phyloP scores from a whole-genome alignment of 2,329 filamentous ascomycete species.

The Neonectria magnoliae region DNA sequence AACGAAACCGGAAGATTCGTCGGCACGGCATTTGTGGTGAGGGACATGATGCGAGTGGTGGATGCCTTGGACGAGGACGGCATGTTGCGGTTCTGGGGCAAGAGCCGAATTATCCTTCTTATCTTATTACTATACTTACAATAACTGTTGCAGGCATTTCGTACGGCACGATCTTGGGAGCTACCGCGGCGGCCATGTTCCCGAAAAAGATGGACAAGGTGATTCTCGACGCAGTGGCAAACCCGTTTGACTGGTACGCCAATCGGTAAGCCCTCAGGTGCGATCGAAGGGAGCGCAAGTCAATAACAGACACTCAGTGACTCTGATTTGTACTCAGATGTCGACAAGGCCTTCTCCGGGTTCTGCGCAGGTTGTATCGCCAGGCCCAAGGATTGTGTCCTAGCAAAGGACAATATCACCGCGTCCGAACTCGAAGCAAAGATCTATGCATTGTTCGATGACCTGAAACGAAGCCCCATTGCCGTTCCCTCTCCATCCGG shows the following conservation, averaged over 20 bases:
- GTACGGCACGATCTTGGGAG: slow-evolving; percentile 52
- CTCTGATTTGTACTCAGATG: slow-evolving; percentile 36
- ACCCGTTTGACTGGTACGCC: slow-evolving; percentile 46
- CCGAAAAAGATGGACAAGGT: slow-evolving; percentile 47
- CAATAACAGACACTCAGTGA: slow-evolving; percentile 29
- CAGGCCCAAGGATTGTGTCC: slow-evolving; percentile 31
- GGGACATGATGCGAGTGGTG: slow-evolving; percentile 56
- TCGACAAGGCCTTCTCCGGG: slow-evolving; percentile 39
- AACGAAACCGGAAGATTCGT: slow-evolving; percentile 48
- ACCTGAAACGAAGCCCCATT: slow-evolving; percentile 38
- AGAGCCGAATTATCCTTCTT: background rate
- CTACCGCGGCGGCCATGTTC: slow-evolving; percentile 53
- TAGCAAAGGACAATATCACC: slow-evolving; percentile 32
- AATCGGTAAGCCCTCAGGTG: slow-evolving; percentile 26
- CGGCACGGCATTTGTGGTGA: slow-evolving; percentile 55
- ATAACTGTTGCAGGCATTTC: slow-evolving; percentile 38
- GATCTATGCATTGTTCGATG: slow-evolving; percentile 35
- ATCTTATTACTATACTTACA: too few species aligned
- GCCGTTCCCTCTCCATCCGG: slow-evolving; percentile 27
- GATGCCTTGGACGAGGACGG: slow-evolving; percentile 54
- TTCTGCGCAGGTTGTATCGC: slow-evolving; percentile 41
- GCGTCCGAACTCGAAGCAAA: slow-evolving; percentile 37
- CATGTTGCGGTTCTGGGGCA: slow-evolving; percentile 53
- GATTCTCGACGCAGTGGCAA: slow-evolving; percentile 46
- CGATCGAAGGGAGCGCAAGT: too few species aligned